phyloP scores from a whole-genome alignment of 2,329 filamentous ascomycete species.

The Sarocladium strictum region DNA sequence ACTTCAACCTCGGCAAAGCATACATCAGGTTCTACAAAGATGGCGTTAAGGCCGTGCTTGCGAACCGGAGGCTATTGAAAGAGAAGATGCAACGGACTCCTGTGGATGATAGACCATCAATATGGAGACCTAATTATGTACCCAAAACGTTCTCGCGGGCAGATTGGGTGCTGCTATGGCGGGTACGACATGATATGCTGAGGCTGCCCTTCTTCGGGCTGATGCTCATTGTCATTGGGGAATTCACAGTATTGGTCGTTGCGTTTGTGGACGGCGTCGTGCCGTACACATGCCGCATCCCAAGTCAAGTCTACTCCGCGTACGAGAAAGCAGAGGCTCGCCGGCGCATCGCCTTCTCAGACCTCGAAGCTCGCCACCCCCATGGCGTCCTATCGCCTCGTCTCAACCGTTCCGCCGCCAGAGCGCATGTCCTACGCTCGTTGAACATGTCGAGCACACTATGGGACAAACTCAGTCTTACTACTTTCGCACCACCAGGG shows the following conservation, averaged over 20 bases:
- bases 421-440: conserved; percentile 33
- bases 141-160: conserved; percentile 47
- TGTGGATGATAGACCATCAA: conserved; percentile 46
- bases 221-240: conserved; percentile 72
- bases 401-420: conserved; percentile 23
- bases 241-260: conserved; percentile 79
- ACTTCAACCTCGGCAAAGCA: conserved; percentile 61
- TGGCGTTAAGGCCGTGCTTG: conserved; percentile 68
- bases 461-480: conserved; percentile 42
- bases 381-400: conserved; percentile 29
- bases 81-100: conserved; percentile 38
- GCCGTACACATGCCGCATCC: conserved; percentile 78
- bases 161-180: conserved; percentile 63
- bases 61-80: conserved; percentile 53
- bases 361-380: conserved; percentile 26
- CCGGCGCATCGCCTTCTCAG: conserved; percentile 42
- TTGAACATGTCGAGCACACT: conserved; percentile 39
- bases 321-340: conserved; percentile 49
- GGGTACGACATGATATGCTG: conserved; percentile 66
- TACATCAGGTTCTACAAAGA: conserved; percentile 85
- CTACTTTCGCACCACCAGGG: conserved; percentile 32
- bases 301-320: conserved; percentile 59
- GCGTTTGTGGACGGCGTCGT: conserved; percentile 64
- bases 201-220: conserved; percentile 74
- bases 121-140: conserved; percentile 26